Percentiles rank a stretch among this genome's conserved stretches.
Evolutionary conservation across 495 filamentous ascomycete genomes (phyloP).

Genomic region (Choiromyces venosus): DNA sequence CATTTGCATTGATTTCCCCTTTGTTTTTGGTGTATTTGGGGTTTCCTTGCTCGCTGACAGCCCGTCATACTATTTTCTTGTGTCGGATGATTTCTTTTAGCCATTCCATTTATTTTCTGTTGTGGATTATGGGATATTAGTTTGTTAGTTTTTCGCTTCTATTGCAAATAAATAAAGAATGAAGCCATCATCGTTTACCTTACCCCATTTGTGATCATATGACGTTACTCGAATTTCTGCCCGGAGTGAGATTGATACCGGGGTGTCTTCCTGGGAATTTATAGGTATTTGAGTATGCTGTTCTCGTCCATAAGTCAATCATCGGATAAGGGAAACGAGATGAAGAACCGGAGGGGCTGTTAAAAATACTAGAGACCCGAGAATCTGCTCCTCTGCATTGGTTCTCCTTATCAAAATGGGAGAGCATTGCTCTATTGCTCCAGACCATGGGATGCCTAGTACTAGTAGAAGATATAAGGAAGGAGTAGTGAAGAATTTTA

Average conservation of each 20-base stretch:
- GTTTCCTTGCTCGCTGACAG: slow-evolving; percentile 1
- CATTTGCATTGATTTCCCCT: slow-evolving; percentile 5
- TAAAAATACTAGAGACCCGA: not conserved
- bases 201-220: not conserved
- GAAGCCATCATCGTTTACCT: not conserved
- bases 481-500: not conserved
- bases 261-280: not conserved
- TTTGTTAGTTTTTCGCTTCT: not conserved
- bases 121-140: not conserved
- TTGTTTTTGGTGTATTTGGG: slow-evolving; percentile 1
- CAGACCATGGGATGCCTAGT: not conserved
- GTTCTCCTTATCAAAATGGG: not conserved
- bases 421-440: not conserved
- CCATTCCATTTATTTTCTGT: not conserved
- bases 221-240: not conserved
- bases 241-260: not conserved
- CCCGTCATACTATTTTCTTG: slow-evolving; percentile 5
- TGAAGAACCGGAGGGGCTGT: not conserved
- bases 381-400: not conserved
- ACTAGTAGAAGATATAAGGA: not conserved
- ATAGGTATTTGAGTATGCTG: not conserved
- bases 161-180: not conserved
- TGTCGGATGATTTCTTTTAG: slow-evolving; percentile 1
- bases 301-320: not conserved
- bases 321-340: not conserved